Evolutionary conservation across 352 stramenopile species (phyloP), one percentile per base, ranked within the genome.

Genomic region (Phytophthora citricola): DNA sequence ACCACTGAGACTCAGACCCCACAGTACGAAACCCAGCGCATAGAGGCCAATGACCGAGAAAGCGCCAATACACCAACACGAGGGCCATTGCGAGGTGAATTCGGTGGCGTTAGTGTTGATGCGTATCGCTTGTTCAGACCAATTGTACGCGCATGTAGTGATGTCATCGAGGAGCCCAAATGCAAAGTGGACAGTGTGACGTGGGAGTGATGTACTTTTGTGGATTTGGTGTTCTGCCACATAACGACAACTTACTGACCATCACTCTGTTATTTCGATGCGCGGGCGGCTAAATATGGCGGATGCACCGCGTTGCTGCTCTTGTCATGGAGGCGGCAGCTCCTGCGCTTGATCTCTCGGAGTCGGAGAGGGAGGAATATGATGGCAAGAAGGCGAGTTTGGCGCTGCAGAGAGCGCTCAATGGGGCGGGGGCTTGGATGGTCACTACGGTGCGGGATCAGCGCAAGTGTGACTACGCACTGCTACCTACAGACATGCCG

Each of bases 41-140:
- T 79, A 76, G 5, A 79, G 31, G 0, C 62, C 71, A 45, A 76
- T 62, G 26, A 58, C 38, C 8, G 71, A 67, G 61, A 71, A 9
- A 79, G 63, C 39, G 58, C 29, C 27, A 69, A 64, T 26, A 65
- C 20, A 7, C 68, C 48, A 7, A 69, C 39, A 22, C 68, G 63
- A 66, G 51, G 56, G 9, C 27, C 52, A 54, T 36, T 67, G 27
- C 52, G 58, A 34, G 46, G 65, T 36, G 58, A 69, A 59, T 47
- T 45, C 11, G 57, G 63, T 20, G 56, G 63, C 15, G 63, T 66
- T 27, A 14, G 17, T 29, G 48, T 45, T 15, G 36, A 10, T 26
- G 20, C 12, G 24, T 54, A 60, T 26, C 56, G 48, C 48, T 48
- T 58, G 29, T 46, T 14, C 11, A 20, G 29, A 7, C 26, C 24